These are phyloP conservation scores for Nicotiana tabacum DNA, from an alignment of 257 asterid genomes.

Conservation along the genomic window DNA sequence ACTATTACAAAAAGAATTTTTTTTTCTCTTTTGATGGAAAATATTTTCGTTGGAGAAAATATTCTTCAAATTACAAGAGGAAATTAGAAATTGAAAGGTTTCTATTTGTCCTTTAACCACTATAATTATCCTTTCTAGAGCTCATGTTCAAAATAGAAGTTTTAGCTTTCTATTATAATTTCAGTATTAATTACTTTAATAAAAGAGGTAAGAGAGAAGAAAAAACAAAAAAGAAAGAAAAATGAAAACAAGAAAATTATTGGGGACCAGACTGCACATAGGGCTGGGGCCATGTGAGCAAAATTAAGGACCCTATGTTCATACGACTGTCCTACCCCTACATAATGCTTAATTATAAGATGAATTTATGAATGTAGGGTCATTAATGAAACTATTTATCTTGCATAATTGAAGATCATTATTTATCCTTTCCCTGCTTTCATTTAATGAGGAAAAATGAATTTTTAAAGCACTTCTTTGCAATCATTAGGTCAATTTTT, in stretches of 20 bases:
- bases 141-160: neutral
- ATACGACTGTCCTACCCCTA: neutral
- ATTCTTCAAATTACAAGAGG: neutral
- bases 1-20: too few relatives aligned
- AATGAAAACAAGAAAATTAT: neutral
- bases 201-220: neutral
- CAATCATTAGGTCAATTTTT: neutral
- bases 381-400: neutral
- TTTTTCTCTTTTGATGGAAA: too few relatives aligned
- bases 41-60: too few relatives aligned
- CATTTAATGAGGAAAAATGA: neutral
- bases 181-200: neutral
- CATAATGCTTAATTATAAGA: neutral
- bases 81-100: neutral
- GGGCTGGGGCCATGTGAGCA: neutral
- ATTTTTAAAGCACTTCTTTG: neutral
- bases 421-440: neutral
- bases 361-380: neutral
- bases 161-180: neutral
- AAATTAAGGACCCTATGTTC: neutral
- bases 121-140: neutral
- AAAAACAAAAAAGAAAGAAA: too few relatives aligned
- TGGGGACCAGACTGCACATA: neutral
- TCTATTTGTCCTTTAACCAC: neutral
- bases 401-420: neutral